These are phyloP conservation scores for Tuber umbilicatum DNA, from an alignment of 495 filamentous ascomycete species.

Conservation along the genomic window DNA sequence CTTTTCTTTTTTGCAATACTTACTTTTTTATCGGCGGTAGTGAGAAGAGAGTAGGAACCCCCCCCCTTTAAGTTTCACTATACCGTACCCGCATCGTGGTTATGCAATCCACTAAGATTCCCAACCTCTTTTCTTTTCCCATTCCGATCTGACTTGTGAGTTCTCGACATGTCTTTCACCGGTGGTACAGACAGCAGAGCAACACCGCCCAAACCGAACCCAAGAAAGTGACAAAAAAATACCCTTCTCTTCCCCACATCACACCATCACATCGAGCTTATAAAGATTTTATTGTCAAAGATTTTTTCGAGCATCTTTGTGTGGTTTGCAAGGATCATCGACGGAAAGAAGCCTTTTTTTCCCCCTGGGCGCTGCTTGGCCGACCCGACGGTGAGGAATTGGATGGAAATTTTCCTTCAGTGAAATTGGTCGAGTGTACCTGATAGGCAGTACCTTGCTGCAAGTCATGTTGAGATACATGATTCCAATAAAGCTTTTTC, in stretches of 20 bases:
- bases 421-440: constrained; percentile 13
- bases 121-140: neutral
- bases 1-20: neutral
- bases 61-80: neutral
- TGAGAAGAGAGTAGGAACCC: neutral
- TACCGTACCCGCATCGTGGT: neutral
- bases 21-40: neutral
- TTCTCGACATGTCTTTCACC: neutral
- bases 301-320: neutral
- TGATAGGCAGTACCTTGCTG: constrained; percentile 31
- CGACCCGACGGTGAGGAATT: constrained; percentile 33
- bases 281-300: neutral
- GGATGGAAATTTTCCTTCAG: constrained; percentile 33
- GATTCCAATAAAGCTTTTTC: constrained; percentile 25
- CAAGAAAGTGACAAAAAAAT: neutral
- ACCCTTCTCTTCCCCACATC: neutral
- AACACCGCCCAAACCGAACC: neutral
- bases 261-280: neutral
- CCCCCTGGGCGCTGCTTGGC: constrained; percentile 12
- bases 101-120: neutral
- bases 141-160: neutral
- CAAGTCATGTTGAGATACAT: constrained; percentile 33
- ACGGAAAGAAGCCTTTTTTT: constrained; percentile 5
- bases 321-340: neutral
- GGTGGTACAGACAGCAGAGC: neutral